Evolutionary conservation across 495 filamentous ascomycete species (phyloP).

Genomic region (Hypoxylon cercidicola): DNA sequence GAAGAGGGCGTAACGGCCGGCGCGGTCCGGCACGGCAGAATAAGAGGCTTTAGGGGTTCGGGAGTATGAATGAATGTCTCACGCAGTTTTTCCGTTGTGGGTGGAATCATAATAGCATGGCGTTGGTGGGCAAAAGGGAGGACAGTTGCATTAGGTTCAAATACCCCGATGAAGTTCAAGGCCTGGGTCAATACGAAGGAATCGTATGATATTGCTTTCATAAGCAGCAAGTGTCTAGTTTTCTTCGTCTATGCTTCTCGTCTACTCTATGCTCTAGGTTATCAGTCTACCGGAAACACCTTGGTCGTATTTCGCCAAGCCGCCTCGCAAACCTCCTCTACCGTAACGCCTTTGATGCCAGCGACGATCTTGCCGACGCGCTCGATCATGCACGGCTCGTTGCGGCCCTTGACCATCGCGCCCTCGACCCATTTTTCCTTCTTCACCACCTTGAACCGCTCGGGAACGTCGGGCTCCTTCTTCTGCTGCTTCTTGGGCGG

Average conservation of each 20-base stretch:
- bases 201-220: background rate
- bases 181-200: conserved; percentile 1
- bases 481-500: conserved; percentile 54
- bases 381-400: conserved; percentile 86
- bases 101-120: conserved; percentile 13
- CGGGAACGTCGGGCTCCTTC: conserved; percentile 57
- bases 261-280: conserved; percentile 3
- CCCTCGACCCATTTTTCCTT: conserved; percentile 92
- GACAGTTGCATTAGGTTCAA: conserved; percentile 21
- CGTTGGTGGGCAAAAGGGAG: conserved; percentile 14
- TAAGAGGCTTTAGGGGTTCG: conserved; percentile 60
- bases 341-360: conserved; percentile 77
- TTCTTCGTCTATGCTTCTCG: background rate
- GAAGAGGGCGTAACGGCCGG: conserved; percentile 82
- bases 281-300: conserved; percentile 79
- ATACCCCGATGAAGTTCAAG: conserved; percentile 17
- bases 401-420: conserved; percentile 87
- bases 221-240: background rate
- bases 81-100: background rate
- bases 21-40: conserved; percentile 70
- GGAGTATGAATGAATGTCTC: conserved; percentile 47
- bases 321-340: conserved; percentile 86
- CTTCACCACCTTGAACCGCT: conserved; percentile 71
- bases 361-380: conserved; percentile 90
- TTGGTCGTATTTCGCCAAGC: conserved; percentile 84